Evolutionary conservation across 768 basidiomycete genomes (phyloP), one percentile per base, ranked within the genome.

Genomic region (Glaciozyma martinii): DNA sequence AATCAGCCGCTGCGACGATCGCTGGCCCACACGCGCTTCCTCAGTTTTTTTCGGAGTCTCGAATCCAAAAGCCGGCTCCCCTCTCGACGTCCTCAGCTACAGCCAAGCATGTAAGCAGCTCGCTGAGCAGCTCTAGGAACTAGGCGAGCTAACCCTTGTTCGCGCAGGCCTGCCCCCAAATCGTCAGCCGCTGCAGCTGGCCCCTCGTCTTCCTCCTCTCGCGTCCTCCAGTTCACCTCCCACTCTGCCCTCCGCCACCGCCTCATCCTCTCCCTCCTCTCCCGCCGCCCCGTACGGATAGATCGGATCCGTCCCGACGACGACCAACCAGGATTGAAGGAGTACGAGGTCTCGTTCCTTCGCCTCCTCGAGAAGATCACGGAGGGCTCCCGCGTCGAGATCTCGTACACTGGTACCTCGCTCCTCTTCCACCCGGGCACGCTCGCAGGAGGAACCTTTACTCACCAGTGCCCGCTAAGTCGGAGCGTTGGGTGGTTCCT

Each of bases 361-460:
- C 81, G 94, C 54, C 78, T 98, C 21, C 73, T 97, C 42, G 93
- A 97, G 75, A 90, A 89, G 71, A 79, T 89, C 5, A 93, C 91
- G 5, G 97, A 98, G 80, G 95, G 94, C 3, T 89, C 89, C 8
- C 78, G 89, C 33, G 88, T 98, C 66, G 95, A 98, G 76, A 98
- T 99, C 59, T 94, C 91, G 3, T 86, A 93, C 10, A 98, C 95
- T 27, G 94, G 92, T 87, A 97, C 94, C 60, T 85, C 90, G 3
- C 80, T 99, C 69, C 80, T 97, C 23, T 79, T 99, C 56, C 93
- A 90, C 75, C 95, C 95, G 25, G 95, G 95, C 5, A 80, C 97
- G 57, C 87, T 98, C 61, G 81, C 84, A 30, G 93, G 94, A 9
- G 95, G 95, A 3, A 75, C 78, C 16, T 76, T 90, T 66, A 80